Percentiles rank a stretch among this genome's conserved stretches.
Conservation (phyloP, 1,284 basidiomycete species). For the Lentinula novae-zelandiae region DNA sequence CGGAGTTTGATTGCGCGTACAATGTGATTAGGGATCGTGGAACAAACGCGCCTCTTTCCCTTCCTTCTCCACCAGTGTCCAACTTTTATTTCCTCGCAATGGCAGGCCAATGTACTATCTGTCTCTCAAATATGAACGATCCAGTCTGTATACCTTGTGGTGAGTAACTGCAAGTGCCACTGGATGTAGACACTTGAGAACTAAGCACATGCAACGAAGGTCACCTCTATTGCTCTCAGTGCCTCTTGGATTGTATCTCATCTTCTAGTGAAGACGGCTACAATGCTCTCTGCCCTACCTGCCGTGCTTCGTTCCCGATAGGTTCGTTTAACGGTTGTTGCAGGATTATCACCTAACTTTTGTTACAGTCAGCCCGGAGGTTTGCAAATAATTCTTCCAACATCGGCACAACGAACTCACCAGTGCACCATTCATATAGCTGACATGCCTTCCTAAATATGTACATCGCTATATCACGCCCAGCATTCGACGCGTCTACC, state of each 20-base stretch:
- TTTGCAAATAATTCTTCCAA: background rate
- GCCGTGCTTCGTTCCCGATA: slow-evolving; percentile 15
- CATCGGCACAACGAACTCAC: background rate
- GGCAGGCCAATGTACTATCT: slow-evolving; percentile 13
- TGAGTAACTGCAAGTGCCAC: background rate
- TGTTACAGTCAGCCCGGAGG: slow-evolving; percentile 15
- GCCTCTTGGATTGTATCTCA: slow-evolving; percentile 11
- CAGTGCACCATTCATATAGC: background rate
- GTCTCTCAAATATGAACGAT: slow-evolving; percentile 12
- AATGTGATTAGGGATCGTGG: background rate
- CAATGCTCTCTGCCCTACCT: slow-evolving; percentile 12
- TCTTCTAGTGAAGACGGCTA: slow-evolving; percentile 10
- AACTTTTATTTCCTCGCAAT: background rate
- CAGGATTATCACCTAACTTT: background rate
- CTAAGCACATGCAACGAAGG: slow-evolving; percentile 1
- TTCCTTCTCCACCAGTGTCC: background rate
- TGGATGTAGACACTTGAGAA: background rate
- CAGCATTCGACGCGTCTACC: slow-evolving; percentile 16
- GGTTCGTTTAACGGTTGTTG: background rate
- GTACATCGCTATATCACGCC: slow-evolving; percentile 14
- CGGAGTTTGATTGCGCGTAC: no score
- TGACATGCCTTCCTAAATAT: slow-evolving; percentile 15
- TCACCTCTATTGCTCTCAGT: slow-evolving; percentile 15
- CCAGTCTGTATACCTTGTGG: slow-evolving; percentile 17
- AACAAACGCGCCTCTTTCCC: background rate